A percentile compares a stretch with the other conserved stretches of the same genome.
Conservation (phyloP, 345 rosid genomes). For the Acer campestre region DNA sequence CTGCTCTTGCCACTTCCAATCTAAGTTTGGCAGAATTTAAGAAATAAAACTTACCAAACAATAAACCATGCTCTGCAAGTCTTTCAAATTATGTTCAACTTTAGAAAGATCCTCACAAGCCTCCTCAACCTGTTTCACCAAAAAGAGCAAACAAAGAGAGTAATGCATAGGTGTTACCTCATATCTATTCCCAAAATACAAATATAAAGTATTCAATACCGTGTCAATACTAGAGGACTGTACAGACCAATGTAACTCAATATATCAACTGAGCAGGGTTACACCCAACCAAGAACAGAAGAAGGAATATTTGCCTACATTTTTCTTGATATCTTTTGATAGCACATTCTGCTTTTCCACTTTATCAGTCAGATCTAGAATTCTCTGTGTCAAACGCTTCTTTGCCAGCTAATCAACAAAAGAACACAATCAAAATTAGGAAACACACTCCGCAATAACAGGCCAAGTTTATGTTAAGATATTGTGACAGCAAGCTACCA, state of each 20-base stretch:
- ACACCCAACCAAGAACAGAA: neutral
- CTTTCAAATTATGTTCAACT: slow-evolving; percentile 61
- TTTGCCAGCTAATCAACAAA: slow-evolving; percentile 67
- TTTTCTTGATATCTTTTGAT: slow-evolving; percentile 63
- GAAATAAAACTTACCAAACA: slow-evolving; percentile 60
- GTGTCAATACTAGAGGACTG: neutral
- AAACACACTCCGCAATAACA: neutral
- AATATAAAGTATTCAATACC: neutral
- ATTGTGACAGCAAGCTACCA: neutral
- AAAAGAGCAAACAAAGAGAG: neutral
- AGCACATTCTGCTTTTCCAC: slow-evolving; percentile 76
- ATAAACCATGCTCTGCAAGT: slow-evolving; percentile 60
- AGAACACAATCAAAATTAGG: slow-evolving; percentile 8
- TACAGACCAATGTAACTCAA: neutral
- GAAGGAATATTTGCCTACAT: slow-evolving; percentile 40
- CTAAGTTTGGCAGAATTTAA: neutral
- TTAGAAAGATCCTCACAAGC: slow-evolving; percentile 59
- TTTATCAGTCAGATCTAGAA: slow-evolving; percentile 75
- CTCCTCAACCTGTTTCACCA: slow-evolving; percentile 59
- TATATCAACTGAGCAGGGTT: neutral
- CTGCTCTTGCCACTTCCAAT: too few species aligned
- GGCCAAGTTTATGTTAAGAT: neutral
- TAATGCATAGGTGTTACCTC: neutral
- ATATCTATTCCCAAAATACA: neutral
- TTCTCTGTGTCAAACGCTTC: slow-evolving; percentile 77